These are phyloP conservation scores for Camelina sativa DNA, from an alignment of 345 rosid genomes.

Conservation along the genomic window DNA sequence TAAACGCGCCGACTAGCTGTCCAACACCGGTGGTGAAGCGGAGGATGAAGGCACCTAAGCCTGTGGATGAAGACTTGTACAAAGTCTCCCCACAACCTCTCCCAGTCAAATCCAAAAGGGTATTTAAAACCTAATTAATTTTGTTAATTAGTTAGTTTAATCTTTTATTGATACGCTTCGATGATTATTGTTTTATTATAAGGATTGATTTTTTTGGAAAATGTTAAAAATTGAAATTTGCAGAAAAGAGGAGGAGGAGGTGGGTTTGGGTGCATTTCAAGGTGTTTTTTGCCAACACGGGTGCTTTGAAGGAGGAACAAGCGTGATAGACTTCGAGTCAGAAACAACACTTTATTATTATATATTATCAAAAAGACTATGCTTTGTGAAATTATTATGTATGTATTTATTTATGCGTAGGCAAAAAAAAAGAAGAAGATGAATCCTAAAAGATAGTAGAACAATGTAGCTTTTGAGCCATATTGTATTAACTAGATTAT, in stretches of 20 bases:
- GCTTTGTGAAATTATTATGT: slow-evolving; percentile 29
- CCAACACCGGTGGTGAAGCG: slow-evolving; percentile 41
- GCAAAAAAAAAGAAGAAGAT: not conserved
- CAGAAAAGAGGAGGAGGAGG: slow-evolving; percentile 66
- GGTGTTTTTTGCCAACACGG: slow-evolving; percentile 78
- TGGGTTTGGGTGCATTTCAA: slow-evolving; percentile 70
- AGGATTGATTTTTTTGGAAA: not conserved
- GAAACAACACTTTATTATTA: slow-evolving; percentile 15
- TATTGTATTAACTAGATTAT: slow-evolving; percentile 6
- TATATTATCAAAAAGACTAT: not conserved
- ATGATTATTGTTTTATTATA: not conserved
- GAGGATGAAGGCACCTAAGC: slow-evolving; percentile 57
- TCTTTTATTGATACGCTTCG: not conserved
- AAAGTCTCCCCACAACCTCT: slow-evolving; percentile 80
- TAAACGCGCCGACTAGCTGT: slow-evolving; percentile 25
- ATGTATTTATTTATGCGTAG: slow-evolving; percentile 27
- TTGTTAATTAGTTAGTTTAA: not conserved
- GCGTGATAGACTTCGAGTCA: slow-evolving; percentile 32
- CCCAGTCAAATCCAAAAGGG: slow-evolving; percentile 66
- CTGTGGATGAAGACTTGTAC: slow-evolving; percentile 92
- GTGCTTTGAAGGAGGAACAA: slow-evolving; percentile 45
- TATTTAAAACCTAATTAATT: not conserved
- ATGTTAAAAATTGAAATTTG: slow-evolving; percentile 29
- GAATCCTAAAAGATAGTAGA: slow-evolving; percentile 12
- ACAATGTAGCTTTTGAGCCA: slow-evolving; percentile 17